phyloP scores from a whole-genome alignment of 441 rosid species.

The Bocquillonia castaneifolia region DNA sequence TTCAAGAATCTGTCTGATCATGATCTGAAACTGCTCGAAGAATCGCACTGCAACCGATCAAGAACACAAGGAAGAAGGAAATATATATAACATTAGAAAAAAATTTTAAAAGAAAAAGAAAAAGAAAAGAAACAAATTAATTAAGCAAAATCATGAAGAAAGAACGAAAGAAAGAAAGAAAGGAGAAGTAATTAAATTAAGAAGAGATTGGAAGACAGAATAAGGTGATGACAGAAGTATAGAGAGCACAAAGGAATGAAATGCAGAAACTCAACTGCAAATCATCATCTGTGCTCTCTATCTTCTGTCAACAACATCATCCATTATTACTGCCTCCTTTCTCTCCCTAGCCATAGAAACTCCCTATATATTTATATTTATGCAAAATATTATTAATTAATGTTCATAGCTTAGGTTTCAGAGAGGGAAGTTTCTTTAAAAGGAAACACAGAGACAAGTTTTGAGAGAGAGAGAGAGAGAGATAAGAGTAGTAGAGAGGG shows the following conservation, averaged over 20 bases:
- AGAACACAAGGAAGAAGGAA: too few species aligned
- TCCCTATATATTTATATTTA: neutral
- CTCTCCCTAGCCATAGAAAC: neutral
- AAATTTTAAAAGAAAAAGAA: too few species aligned
- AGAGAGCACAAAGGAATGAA: slow-evolving; percentile 82
- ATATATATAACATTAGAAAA: too few species aligned
- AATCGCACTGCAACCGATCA: too few species aligned
- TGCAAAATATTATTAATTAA: too few species aligned
- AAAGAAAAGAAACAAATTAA: too few species aligned
- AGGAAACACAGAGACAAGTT: slow-evolving; percentile 18
- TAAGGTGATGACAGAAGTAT: slow-evolving; percentile 79
- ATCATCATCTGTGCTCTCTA: slow-evolving; percentile 88
- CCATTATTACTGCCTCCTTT: slow-evolving; percentile 23
- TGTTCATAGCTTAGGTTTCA: too few species aligned
- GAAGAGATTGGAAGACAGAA: slow-evolving; percentile 17
- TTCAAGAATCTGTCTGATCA: too few species aligned
- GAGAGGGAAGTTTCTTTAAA: slow-evolving; percentile 23
- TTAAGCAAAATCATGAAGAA: too few species aligned
- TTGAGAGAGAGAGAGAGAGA: neutral
- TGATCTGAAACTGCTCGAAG: too few species aligned
- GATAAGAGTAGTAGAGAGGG: too few species aligned
- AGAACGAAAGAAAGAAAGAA: neutral
- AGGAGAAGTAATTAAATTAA: neutral
- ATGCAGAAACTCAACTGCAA: slow-evolving; percentile 44
- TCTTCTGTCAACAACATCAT: slow-evolving; percentile 84